Percentiles rank a stretch among this genome's conserved stretches.
Conservation (phyloP, 306 rosid genomes). For the Carpinus fangiana region DNA sequence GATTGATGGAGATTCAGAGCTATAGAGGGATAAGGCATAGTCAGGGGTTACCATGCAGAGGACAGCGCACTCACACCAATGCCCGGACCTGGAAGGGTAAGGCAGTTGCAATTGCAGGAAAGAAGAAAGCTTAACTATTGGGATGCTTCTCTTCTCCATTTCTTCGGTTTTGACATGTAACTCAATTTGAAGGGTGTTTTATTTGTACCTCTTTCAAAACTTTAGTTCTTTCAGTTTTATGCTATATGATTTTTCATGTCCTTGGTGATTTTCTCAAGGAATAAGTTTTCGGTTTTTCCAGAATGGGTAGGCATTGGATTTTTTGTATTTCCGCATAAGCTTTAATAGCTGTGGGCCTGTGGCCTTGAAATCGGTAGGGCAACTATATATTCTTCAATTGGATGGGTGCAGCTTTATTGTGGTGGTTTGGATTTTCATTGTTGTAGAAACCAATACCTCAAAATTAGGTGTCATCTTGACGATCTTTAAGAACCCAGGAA, state of each 20-base stretch:
- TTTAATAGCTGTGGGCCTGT: not conserved
- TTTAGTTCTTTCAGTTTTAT: not conserved
- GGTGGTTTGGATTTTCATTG: no score
- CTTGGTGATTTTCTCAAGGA: not conserved
- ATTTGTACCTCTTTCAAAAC: not conserved
- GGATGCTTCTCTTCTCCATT: no score
- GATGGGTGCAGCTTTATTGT: no score
- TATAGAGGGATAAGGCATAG: constrained; percentile 60
- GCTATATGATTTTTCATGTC: not conserved
- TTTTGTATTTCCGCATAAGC: not conserved
- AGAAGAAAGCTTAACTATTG: constrained; percentile 17
- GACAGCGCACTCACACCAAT: constrained; percentile 67
- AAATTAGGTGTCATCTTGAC: no score
- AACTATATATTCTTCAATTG: not conserved
- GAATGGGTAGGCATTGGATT: not conserved
- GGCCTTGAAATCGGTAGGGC: not conserved
- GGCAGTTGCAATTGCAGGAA: constrained; percentile 26
- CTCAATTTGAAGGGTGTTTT: not conserved
- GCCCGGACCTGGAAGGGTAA: constrained; percentile 58
- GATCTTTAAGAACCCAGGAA: no score
- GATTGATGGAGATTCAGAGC: constrained; percentile 53
- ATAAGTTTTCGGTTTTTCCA: not conserved
- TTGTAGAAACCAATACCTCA: no score
- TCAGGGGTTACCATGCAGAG: constrained; percentile 57
- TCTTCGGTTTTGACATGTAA: no score